phyloP scores from a whole-genome alignment of 148 eudicot species.

The Rhododendron molle region DNA sequence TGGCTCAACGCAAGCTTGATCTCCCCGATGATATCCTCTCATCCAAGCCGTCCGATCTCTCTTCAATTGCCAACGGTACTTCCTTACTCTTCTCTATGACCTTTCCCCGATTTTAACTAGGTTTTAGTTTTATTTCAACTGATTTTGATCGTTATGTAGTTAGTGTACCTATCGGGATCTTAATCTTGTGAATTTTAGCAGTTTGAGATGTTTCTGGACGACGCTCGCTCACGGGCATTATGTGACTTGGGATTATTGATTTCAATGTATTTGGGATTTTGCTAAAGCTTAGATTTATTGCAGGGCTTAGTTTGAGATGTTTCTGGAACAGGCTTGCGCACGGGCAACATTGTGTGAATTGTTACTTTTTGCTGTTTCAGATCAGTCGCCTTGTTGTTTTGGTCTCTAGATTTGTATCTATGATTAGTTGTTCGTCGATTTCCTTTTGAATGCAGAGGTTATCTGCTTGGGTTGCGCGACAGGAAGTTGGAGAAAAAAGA shows the following conservation, averaged over 20 bases:
- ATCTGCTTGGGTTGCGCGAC: background rate
- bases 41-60: conserved; percentile 34
- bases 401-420: background rate
- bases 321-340: too few relatives aligned
- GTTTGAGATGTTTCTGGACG: too few relatives aligned
- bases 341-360: background rate
- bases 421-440: background rate
- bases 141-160: background rate
- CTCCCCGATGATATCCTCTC: conserved; percentile 69
- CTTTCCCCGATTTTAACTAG: background rate
- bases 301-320: too few relatives aligned
- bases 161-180: background rate
- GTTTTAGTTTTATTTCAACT: background rate
- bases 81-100: background rate
- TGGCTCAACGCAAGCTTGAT: conserved; percentile 58
- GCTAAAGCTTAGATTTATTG: background rate
- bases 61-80: conserved; percentile 29
- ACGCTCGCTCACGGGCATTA: too few relatives aligned
- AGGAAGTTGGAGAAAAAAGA: background rate
- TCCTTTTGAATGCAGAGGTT: background rate
- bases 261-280: background rate
- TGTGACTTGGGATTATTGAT: conserved; percentile 14
- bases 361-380: background rate
- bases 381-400: background rate
- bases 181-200: too few relatives aligned